Conservation (phyloP, 2,329 filamentous ascomycete species). For the Pleoardoris graminearum region DNA sequence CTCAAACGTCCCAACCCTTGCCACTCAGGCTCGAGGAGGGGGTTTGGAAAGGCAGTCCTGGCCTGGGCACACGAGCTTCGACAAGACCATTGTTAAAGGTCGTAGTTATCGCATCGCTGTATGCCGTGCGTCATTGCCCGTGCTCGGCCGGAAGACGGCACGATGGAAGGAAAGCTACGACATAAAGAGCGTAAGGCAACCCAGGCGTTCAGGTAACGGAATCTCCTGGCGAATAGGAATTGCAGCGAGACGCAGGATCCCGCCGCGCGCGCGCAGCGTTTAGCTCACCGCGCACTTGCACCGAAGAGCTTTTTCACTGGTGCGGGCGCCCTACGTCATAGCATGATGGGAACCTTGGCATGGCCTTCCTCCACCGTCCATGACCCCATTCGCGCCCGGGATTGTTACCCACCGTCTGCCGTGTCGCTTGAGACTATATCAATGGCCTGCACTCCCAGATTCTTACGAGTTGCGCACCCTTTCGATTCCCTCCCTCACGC, state of each 20-base stretch:
- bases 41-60: neutral
- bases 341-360: neutral
- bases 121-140: neutral
- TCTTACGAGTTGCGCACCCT: neutral
- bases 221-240: slow-evolving; percentile 1
- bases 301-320: neutral
- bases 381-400: neutral
- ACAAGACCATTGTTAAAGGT: neutral
- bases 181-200: neutral
- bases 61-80: neutral
- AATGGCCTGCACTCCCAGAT: neutral
- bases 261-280: neutral
- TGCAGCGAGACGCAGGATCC: neutral
- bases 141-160: neutral
- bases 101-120: neutral
- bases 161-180: neutral
- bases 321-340: slow-evolving; percentile 4
- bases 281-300: neutral
- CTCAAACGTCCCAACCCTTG: neutral
- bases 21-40: neutral
- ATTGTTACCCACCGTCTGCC: neutral
- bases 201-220: neutral
- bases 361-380: neutral
- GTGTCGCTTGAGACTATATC: neutral
- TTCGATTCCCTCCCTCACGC: neutral